Percentiles rank a stretch among this genome's conserved stretches.
phyloP scores from a whole-genome alignment of 331 rosid species.

The Cucumis variabilis region DNA sequence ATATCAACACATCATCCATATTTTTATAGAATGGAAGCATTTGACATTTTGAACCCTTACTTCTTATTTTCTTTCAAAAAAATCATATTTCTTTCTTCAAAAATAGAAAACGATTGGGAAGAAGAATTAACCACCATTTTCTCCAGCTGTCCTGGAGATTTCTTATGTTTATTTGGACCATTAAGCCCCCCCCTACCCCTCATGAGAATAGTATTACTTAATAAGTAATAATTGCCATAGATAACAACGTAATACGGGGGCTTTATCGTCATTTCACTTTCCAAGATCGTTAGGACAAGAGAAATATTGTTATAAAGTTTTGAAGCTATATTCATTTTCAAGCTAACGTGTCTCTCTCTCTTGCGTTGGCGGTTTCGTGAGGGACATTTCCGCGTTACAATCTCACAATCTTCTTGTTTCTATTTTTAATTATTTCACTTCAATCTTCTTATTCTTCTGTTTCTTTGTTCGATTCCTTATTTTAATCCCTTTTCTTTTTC shows the following conservation, averaged over 20 bases:
- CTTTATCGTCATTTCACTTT: background rate
- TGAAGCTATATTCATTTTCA: background rate
- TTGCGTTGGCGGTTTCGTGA: constrained; percentile 21
- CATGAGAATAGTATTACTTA: no score
- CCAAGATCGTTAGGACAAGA: background rate
- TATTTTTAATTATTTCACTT: background rate
- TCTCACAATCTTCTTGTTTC: background rate
- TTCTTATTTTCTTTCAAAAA: no score
- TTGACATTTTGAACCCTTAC: no score
- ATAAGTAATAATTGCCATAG: background rate
- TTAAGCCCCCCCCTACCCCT: constrained; percentile 13
- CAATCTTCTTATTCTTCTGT: background rate
- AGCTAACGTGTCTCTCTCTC: constrained; percentile 1
- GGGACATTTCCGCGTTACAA: constrained; percentile 15
- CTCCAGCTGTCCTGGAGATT: background rate
- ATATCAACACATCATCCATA: no score
- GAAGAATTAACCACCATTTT: background rate
- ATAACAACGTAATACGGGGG: background rate
- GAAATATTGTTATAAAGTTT: background rate
- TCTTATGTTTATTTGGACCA: background rate
- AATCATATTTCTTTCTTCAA: no score
- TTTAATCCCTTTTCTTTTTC: background rate
- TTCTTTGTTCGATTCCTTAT: background rate
- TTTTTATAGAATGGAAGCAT: no score
- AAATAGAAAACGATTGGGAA: background rate